Percentiles rank a stretch among this genome's conserved stretches.
phyloP scores from a whole-genome alignment of 805 yeast species.

The Yamadazyma phyllophila region DNA sequence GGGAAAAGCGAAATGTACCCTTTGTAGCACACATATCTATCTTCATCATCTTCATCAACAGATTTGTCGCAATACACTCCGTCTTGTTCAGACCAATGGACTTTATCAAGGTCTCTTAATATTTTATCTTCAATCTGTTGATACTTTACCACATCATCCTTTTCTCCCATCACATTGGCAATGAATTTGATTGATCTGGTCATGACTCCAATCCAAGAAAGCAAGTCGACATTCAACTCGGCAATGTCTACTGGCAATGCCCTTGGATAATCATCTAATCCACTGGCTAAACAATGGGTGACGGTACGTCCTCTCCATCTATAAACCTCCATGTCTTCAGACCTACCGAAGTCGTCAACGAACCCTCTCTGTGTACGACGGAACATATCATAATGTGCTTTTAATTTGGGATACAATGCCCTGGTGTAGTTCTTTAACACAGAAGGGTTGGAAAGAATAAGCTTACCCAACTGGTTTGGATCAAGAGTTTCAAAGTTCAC shows the following conservation, averaged over 20 bases:
- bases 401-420: constrained; percentile 71
- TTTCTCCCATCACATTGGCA: constrained; percentile 58
- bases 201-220: constrained; percentile 95
- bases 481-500: constrained; percentile 15
- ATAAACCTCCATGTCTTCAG: constrained; percentile 56
- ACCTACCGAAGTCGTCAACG: constrained; percentile 66
- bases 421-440: constrained; percentile 56
- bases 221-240: constrained; percentile 84
- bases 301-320: constrained; percentile 92
- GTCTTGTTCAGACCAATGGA: constrained; percentile 77
- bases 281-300: constrained; percentile 86
- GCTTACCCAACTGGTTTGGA: constrained; percentile 40
- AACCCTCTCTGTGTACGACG: constrained; percentile 77
- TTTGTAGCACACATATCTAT: constrained; percentile 71
- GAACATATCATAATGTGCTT: constrained; percentile 82
- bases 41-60: constrained; percentile 68
- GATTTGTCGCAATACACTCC: constrained; percentile 80
- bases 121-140: constrained; percentile 53
- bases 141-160: constrained; percentile 59
- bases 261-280: constrained; percentile 94
- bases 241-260: constrained; percentile 77
- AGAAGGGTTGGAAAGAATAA: constrained; percentile 58
- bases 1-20: constrained; percentile 91
- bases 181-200: constrained; percentile 74
- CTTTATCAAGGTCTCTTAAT: constrained; percentile 58